A percentile compares a stretch with the other conserved stretches of the same genome.
Conservation (phyloP, 2,329 filamentous ascomycete genomes). For the Scedosporium apiospermum region DNA sequence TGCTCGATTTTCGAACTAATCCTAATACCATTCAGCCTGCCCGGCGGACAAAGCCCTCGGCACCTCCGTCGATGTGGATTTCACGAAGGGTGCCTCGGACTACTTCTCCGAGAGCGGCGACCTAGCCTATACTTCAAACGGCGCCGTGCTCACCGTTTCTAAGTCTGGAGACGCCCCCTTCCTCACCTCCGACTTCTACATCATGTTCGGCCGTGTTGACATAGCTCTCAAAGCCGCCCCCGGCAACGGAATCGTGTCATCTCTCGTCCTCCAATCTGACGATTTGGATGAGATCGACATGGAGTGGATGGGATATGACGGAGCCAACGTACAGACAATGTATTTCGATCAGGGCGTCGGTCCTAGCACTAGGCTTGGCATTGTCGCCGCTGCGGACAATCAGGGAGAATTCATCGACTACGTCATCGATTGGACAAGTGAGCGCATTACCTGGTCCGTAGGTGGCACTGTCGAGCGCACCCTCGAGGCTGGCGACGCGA, state of each 20-base stretch:
- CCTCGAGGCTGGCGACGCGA: constrained; percentile 49
- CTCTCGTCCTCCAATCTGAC: constrained; percentile 75
- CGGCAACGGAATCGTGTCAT: constrained; percentile 68
- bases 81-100: constrained; percentile 60
- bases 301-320: constrained; percentile 66
- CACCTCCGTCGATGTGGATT: constrained; percentile 50
- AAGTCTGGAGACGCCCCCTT: constrained; percentile 68
- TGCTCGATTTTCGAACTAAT: too few relatives aligned
- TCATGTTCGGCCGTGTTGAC: constrained; percentile 77
- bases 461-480: constrained; percentile 58
- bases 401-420: constrained; percentile 64
- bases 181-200: constrained; percentile 69
- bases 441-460: constrained; percentile 59
- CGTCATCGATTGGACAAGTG: constrained; percentile 60
- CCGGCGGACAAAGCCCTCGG: constrained; percentile 65
- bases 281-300: constrained; percentile 84
- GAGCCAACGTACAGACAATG: constrained; percentile 58
- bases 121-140: constrained; percentile 47
- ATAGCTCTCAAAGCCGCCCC: constrained; percentile 66
- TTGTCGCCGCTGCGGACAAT: constrained; percentile 45
- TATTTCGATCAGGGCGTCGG: constrained; percentile 67
- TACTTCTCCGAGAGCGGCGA: constrained; percentile 54
- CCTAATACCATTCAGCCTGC: constrained; percentile 46
- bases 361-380: constrained; percentile 51
- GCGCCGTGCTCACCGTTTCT: constrained; percentile 62